phyloP scores from a whole-genome alignment of 768 basidiomycete genomes.

The Gymnopilus junonius region DNA sequence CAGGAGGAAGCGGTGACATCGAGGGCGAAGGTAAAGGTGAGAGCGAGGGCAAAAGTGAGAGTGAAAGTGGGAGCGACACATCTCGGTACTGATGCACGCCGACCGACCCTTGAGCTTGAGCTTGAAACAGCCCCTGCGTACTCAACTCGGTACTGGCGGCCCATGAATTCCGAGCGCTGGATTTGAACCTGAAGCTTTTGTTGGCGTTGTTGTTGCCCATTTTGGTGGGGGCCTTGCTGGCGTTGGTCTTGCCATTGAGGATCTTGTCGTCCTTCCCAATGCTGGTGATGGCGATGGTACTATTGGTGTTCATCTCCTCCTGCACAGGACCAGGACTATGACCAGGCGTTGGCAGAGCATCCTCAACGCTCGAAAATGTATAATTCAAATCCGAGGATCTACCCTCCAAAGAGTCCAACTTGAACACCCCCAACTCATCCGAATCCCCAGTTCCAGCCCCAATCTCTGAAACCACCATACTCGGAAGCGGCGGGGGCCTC shows the following conservation, averaged over 20 bases:
- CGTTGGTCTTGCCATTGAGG: background rate
- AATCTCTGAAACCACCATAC: background rate
- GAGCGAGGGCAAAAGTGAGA: too few species aligned
- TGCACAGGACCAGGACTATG: too few species aligned
- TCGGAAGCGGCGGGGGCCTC: background rate
- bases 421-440: too few species aligned
- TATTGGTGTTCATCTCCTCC: background rate
- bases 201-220: background rate
- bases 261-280: background rate
- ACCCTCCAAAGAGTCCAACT: too few species aligned
- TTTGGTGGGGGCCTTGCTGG: background rate
- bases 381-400: too few species aligned
- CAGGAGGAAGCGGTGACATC: background rate
- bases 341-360: too few species aligned
- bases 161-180: conserved; percentile 57
- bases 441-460: background rate
- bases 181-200: conserved; percentile 39
- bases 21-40: too few species aligned
- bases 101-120: too few species aligned
- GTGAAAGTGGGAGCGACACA: background rate
- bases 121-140: background rate
- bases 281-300: background rate
- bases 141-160: conserved; percentile 26
- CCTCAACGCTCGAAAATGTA: too few species aligned
- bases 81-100: too few species aligned